Conservation (phyloP, 2,329 filamentous ascomycete genomes). For the Penicillium olsonii region DNA sequence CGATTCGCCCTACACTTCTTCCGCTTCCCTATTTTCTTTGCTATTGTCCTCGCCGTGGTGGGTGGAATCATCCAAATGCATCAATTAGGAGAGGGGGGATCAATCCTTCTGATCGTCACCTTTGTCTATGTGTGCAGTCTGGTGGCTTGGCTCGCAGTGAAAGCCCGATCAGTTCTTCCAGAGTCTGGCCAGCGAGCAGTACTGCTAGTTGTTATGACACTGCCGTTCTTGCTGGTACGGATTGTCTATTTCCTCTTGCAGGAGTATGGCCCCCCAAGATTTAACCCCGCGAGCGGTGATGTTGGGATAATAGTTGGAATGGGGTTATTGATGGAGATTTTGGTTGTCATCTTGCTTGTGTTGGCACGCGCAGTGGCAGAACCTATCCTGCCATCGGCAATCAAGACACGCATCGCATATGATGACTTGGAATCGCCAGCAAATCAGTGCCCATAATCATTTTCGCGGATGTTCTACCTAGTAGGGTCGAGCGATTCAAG, state of each 20-base stretch:
- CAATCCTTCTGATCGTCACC: slow-evolving; percentile 20
- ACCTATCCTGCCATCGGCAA: slow-evolving; percentile 15
- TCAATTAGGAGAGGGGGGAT: slow-evolving; percentile 21
- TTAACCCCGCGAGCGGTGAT: slow-evolving; percentile 19
- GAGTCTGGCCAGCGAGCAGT: slow-evolving; percentile 18
- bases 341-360: slow-evolving; percentile 22
- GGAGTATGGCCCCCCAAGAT: slow-evolving; percentile 21
- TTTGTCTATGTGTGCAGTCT: slow-evolving; percentile 27
- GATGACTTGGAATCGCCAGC: slow-evolving; percentile 5
- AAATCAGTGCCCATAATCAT: slow-evolving; percentile 10
- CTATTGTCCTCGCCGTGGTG: slow-evolving; percentile 27
- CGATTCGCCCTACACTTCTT: slow-evolving; percentile 28
- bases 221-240: slow-evolving; percentile 27
- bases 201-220: slow-evolving; percentile 15
- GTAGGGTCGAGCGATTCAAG: no score
- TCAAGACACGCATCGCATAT: not conserved
- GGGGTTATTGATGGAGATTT: slow-evolving; percentile 29
- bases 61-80: slow-evolving; percentile 19
- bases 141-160: slow-evolving; percentile 21
- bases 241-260: slow-evolving; percentile 25
- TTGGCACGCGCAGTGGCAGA: slow-evolving; percentile 23
- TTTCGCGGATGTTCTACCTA: no score
- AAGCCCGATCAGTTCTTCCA: slow-evolving; percentile 19
- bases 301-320: slow-evolving; percentile 22
- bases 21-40: slow-evolving; percentile 26